Conservation (phyloP, 1,284 basidiomycete species). For the Cutaneotrichosporon arboriforme region DNA sequence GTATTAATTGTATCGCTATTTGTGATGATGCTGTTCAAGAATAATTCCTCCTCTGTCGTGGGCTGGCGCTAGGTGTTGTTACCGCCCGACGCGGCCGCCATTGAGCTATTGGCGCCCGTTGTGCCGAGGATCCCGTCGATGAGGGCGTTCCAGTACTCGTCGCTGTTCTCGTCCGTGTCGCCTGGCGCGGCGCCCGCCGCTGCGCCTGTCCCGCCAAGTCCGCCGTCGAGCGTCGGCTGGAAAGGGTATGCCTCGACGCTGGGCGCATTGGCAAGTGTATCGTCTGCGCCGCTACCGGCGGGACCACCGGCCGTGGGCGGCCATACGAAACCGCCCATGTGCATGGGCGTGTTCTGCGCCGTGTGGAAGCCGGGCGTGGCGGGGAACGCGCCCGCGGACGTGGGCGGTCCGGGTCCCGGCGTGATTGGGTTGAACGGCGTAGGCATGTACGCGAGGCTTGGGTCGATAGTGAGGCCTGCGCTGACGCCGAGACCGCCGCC, state of each 20-base stretch:
- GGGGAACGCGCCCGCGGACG: background rate
- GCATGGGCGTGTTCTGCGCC: background rate
- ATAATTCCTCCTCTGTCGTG: background rate
- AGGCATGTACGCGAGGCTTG: too few relatives aligned
- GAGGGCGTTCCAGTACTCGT: slow-evolving; percentile 48
- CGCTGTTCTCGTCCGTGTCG: slow-evolving; percentile 31
- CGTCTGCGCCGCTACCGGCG: background rate
- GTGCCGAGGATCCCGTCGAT: slow-evolving; percentile 34
- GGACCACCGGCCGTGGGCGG: background rate
- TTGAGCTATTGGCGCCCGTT: slow-evolving; percentile 3
- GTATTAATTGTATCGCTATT: too few relatives aligned
- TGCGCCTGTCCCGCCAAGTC: background rate
- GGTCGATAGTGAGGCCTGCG: background rate
- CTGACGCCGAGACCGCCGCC: background rate
- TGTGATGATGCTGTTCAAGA: too few relatives aligned
- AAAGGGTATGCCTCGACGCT: background rate
- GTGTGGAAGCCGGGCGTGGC: background rate
- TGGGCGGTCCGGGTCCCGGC: background rate
- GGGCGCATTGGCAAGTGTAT: slow-evolving; percentile 1
- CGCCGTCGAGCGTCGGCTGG: background rate
- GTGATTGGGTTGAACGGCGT: background rate
- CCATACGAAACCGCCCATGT: slow-evolving; percentile 1
- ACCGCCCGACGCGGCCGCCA: background rate
- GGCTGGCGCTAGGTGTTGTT: slow-evolving; percentile 1
- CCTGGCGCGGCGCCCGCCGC: slow-evolving; percentile 8